Percentiles rank a stretch among this genome's conserved stretches.
Evolutionary conservation across 2,329 filamentous ascomycete genomes (phyloP).

Genomic region (Tetracladium maxilliforme): DNA sequence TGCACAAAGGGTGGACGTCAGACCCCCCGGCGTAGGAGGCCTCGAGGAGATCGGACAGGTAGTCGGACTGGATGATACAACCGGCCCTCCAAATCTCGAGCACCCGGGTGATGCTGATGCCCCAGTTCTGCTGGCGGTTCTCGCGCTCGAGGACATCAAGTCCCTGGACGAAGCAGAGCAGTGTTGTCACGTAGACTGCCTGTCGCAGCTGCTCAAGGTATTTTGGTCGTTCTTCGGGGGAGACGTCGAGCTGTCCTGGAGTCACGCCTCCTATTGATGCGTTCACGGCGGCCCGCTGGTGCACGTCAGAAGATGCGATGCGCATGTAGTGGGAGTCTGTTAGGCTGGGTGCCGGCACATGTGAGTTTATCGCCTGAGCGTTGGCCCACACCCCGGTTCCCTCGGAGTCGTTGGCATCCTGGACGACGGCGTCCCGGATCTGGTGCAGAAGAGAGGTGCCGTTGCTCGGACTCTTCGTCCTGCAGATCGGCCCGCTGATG

Average conservation of each 20-base stretch:
- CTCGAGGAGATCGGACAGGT: constrained; percentile 44
- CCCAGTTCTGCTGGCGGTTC: constrained; percentile 43
- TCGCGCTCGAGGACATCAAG: constrained; percentile 47
- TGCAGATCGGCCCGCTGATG: constrained; percentile 47
- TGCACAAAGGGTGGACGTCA: constrained; percentile 18
- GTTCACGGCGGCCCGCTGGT: constrained; percentile 34
- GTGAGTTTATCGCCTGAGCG: constrained; percentile 42
- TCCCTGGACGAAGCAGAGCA: constrained; percentile 50
- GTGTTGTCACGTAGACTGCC: constrained; percentile 45
- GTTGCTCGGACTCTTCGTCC: constrained; percentile 27
- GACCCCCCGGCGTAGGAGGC: constrained; percentile 21
- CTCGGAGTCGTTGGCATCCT: constrained; percentile 51
- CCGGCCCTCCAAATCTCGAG: constrained; percentile 53
- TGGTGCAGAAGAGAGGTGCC: constrained; percentile 38
- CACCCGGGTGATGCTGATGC: constrained; percentile 32
- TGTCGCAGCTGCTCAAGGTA: constrained; percentile 43
- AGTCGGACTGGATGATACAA: constrained; percentile 56
- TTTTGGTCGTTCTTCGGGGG: constrained; percentile 17
- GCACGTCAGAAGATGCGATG: constrained; percentile 45
- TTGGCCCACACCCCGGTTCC: constrained; percentile 54
- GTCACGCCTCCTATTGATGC: constrained; percentile 22
- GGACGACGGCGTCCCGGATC: constrained; percentile 56
- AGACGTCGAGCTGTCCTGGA: constrained; percentile 8
- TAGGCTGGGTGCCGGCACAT: constrained; percentile 51
- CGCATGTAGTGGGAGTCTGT: constrained; percentile 46